Evolutionary conservation across 140 eudicot genomes (phyloP).

Genomic region (Oenanthe javanica): DNA sequence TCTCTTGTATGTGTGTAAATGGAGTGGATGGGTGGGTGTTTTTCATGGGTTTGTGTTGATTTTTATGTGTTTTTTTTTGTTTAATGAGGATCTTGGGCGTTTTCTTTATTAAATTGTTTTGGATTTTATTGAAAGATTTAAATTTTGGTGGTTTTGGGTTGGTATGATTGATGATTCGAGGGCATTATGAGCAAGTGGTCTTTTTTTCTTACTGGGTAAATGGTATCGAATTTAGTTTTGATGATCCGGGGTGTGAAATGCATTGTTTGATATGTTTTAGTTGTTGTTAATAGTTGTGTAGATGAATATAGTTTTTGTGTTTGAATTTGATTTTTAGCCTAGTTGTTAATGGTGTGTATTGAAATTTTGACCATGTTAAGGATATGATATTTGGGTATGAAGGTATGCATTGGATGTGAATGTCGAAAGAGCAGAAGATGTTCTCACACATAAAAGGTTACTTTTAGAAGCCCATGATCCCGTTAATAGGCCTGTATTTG

Average conservation of each 20-base stretch:
- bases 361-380: conserved; percentile 7
- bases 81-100: neutral
- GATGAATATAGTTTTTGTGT: no score
- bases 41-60: conserved; percentile 7
- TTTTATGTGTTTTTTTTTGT: neutral
- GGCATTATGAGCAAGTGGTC: neutral
- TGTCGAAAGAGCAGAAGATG: conserved; percentile 91
- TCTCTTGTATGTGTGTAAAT: neutral
- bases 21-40: neutral
- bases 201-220: neutral
- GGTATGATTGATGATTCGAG: neutral
- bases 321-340: neutral
- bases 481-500: conserved; percentile 59
- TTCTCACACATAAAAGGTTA: conserved; percentile 69
- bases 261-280: neutral
- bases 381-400: conserved; percentile 26
- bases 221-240: neutral
- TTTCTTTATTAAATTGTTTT: neutral
- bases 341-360: neutral
- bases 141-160: neutral
- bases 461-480: conserved; percentile 67
- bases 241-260: neutral
- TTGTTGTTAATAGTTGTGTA: neutral
- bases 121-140: neutral
- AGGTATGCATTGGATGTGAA: conserved; percentile 90